phyloP scores from a whole-genome alignment of 805 yeast genomes.

The Saturnispora mendoncae region DNA sequence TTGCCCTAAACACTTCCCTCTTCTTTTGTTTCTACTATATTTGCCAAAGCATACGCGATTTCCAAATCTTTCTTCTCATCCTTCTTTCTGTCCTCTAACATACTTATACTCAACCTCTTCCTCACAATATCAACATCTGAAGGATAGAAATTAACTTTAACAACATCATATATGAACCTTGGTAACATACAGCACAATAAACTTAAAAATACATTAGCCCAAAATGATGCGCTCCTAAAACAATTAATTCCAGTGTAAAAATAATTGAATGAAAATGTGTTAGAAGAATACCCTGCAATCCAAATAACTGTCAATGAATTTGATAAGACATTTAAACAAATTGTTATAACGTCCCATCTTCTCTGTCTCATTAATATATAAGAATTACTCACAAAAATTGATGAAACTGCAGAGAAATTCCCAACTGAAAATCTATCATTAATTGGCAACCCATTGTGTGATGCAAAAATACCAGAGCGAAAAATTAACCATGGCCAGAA shows the following conservation, averaged over 20 bases:
- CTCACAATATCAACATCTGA: conserved; percentile 63
- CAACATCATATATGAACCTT: conserved; percentile 43
- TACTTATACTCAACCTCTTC: conserved; percentile 48
- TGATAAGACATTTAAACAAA: conserved; percentile 45
- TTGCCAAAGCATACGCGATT: conserved; percentile 6
- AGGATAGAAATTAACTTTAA: conserved; percentile 48
- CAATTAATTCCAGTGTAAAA: conserved; percentile 56
- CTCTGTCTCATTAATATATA: conserved; percentile 60
- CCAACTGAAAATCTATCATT: conserved; percentile 72
- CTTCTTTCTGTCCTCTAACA: conserved; percentile 33
- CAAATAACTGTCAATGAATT: conserved; percentile 55
- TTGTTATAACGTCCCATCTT: conserved; percentile 71
- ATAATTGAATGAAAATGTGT: conserved; percentile 42
- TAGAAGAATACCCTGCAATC: conserved; percentile 72
- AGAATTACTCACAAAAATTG: conserved; percentile 56
- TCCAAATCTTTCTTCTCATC: conserved; percentile 11
- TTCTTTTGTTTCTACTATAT: too few species aligned
- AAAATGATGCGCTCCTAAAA: conserved; percentile 52
- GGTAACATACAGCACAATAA: conserved; percentile 50
- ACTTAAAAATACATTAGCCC: conserved; percentile 57
- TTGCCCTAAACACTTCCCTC: too few species aligned
- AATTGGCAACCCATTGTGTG: conserved; percentile 40
- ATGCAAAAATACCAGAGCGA: conserved; percentile 35
- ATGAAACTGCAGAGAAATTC: conserved; percentile 46
- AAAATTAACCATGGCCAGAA: conserved; percentile 58